phyloP scores from a whole-genome alignment of 2,329 filamentous ascomycete genomes.

The Diaporthe ilicicola region DNA sequence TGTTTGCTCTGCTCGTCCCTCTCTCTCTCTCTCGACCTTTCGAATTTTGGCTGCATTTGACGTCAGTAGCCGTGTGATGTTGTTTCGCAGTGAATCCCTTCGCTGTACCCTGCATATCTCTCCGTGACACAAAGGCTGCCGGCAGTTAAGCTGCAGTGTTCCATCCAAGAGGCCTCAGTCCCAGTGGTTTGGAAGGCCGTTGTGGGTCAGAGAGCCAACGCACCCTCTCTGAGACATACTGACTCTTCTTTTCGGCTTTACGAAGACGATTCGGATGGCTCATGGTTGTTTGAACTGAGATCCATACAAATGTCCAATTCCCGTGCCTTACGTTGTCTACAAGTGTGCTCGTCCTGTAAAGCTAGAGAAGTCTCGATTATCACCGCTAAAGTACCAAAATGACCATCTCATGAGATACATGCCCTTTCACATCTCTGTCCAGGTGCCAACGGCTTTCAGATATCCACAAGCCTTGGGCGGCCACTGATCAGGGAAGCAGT shows the following conservation, averaged over 20 bases:
- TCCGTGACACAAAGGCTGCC: constrained; percentile 30
- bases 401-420: background rate
- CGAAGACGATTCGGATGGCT: background rate
- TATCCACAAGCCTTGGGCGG: background rate
- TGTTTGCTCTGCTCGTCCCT: constrained; percentile 27
- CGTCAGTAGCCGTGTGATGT: constrained; percentile 27
- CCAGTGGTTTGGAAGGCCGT: constrained; percentile 7
- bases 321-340: background rate
- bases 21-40: constrained; percentile 5
- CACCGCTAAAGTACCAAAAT: background rate
- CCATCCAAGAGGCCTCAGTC: constrained; percentile 22
- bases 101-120: constrained; percentile 13
- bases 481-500: background rate
- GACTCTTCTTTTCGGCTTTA: background rate
- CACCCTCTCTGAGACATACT: constrained; percentile 23
- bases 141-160: constrained; percentile 31
- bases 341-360: background rate
- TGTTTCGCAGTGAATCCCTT: constrained; percentile 33
- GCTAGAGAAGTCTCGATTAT: background rate
- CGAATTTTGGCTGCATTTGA: constrained; percentile 16
- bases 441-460: no score
- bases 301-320: background rate
- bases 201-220: background rate
- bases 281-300: background rate
- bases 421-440: background rate